phyloP scores from a whole-genome alignment of 768 basidiomycete species.

The Amanita pseudoporphyria region DNA sequence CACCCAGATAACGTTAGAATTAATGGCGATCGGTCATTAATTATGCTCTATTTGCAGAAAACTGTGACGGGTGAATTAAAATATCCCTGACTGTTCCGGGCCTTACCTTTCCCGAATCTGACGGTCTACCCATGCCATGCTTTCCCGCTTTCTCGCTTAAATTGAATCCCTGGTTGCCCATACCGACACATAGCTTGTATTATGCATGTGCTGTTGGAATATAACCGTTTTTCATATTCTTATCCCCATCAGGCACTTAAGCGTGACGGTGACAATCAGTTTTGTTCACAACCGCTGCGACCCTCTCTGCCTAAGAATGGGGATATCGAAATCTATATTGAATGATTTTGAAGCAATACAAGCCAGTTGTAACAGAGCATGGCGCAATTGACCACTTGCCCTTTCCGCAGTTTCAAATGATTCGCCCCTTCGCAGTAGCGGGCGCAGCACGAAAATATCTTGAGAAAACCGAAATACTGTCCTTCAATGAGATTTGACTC shows the following conservation, averaged over 20 bases:
- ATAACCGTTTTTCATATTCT: not conserved
- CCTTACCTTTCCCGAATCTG: conserved; percentile 1
- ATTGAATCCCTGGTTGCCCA: not conserved
- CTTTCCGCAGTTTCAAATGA: not conserved
- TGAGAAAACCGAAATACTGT: not conserved
- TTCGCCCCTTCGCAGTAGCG: not conserved
- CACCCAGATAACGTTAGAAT: conserved; percentile 5
- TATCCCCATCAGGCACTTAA: not conserved
- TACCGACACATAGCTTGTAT: not conserved
- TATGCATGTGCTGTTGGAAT: not conserved
- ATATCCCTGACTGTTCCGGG: conserved; percentile 1
- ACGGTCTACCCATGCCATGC: not conserved
- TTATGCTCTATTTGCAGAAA: conserved; percentile 4
- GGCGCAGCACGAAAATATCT: not conserved
- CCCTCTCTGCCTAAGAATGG: not conserved
- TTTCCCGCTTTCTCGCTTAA: not conserved
- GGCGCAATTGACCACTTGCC: not conserved
- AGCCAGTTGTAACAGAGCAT: not conserved
- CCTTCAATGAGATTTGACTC: not conserved
- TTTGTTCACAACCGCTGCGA: not conserved
- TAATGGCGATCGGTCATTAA: conserved; percentile 2
- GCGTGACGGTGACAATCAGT: conserved; percentile 1
- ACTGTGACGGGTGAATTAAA: not conserved
- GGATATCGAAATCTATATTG: not conserved
- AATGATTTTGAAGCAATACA: not conserved